These are phyloP conservation scores for Papiliotrema nemorosa DNA, from an alignment of 1,284 basidiomycete species.

Conservation along the genomic window DNA sequence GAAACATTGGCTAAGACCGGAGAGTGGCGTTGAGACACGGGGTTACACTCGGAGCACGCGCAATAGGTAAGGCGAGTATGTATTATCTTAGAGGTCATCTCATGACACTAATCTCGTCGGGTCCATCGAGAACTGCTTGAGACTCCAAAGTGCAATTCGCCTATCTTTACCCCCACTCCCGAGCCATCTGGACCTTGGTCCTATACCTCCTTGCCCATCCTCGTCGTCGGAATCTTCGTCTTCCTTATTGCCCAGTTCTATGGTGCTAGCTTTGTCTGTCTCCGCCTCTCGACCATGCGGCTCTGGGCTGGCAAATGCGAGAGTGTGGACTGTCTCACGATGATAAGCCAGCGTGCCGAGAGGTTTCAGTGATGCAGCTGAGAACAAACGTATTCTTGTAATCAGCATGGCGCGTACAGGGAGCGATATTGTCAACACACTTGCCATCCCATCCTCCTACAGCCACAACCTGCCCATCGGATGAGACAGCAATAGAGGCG, in stretches of 20 bases:
- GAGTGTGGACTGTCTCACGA: slow-evolving; percentile 64
- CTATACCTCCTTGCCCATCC: slow-evolving; percentile 58
- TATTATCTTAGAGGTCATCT: too few species aligned
- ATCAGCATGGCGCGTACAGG: slow-evolving; percentile 6
- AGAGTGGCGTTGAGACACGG: too few species aligned
- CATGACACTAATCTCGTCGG: too few species aligned
- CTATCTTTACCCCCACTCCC: slow-evolving; percentile 68
- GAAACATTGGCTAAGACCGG: too few species aligned
- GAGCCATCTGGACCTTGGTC: slow-evolving; percentile 58
- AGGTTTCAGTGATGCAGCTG: slow-evolving; percentile 67
- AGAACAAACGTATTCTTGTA: slow-evolving; percentile 68
- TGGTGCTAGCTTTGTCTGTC: slow-evolving; percentile 7
- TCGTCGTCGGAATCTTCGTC: slow-evolving; percentile 35
- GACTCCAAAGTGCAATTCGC: slow-evolving; percentile 70
- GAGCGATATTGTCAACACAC: slow-evolving; percentile 47
- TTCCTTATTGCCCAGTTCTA: slow-evolving; percentile 13
- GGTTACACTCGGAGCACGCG: too few species aligned
- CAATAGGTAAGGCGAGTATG: too few species aligned
- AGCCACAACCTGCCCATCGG: slow-evolving; percentile 70
- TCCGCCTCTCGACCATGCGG: slow-evolving; percentile 8
- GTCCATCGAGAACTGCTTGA: slow-evolving; percentile 59
- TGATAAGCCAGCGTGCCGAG: slow-evolving; percentile 77
- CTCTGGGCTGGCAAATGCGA: slow-evolving; percentile 61
- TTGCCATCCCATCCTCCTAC: slow-evolving; percentile 85
- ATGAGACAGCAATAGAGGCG: slow-evolving; percentile 65